Evolutionary conservation across 1,139 yeast species (phyloP), one percentile per base, ranked within the genome.

Genomic region (Zhuliangozyma blackwelliae): DNA sequence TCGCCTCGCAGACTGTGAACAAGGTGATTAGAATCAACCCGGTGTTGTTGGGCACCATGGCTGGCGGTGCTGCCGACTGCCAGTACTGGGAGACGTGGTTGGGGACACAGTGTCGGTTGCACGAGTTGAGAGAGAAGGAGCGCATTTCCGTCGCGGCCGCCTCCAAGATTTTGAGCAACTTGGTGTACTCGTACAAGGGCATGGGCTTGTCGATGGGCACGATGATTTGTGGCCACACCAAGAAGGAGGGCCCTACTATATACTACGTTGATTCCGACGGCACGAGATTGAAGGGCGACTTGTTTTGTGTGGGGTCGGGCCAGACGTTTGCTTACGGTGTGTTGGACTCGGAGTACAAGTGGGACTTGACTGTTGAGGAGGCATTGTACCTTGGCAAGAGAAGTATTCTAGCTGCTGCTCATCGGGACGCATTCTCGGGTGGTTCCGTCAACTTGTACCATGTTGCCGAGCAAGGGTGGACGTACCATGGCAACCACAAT

Each of bases 21-120:
- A 92, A 92, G 65, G 98, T 92, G 37, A 90, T 92, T 57, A 92
- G 92, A 61, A 92, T 92, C 65, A 94, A 94, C 63, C 97, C 97
- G 36, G 85, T 86, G 57, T 67, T 92, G 49, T 75, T 92, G 52
- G 99, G 99, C 48, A 92, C 99, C 25, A 82, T 92, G 97, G 99
- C 99, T 27, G 99, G 99, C 65, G 97, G 97, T 70, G 99, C 99
- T 36, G 98, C 98, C 22, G 99, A 92, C 66, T 92, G 99, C 73
- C 98, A 94, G 63, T 94, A 75, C 64, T 92, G 99, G 99, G 97
- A 92, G 67, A 88, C 97, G 23, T 92, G 97, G 97, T 75, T 92
- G 46, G 98, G 98, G 48, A 73, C 96, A 16, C 97, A 92, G 65
- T 92, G 98, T 68, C 77, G 99, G 55, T 69, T 92, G 52, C 96